phyloP scores from a whole-genome alignment of 1,284 basidiomycete species.

The Termitomyces sp. region DNA sequence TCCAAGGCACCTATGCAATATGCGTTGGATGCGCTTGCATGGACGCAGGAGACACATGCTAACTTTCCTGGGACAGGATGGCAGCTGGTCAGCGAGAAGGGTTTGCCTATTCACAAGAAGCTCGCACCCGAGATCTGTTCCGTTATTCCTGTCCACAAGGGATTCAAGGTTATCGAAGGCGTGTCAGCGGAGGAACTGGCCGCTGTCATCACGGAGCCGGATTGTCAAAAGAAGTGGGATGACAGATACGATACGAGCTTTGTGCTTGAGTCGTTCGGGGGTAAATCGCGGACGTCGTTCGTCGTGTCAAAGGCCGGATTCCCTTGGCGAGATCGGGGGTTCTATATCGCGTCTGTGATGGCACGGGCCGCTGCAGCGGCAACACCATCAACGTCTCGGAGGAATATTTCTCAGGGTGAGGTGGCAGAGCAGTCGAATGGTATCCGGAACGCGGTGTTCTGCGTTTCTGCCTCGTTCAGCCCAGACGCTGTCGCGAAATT shows the following conservation, averaged over 20 bases:
- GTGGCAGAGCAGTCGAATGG: constrained; percentile 34
- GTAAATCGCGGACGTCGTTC: constrained; percentile 69
- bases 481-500: constrained; percentile 57
- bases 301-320: constrained; percentile 73
- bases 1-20: constrained; percentile 69
- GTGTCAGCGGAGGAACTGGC: constrained; percentile 91
- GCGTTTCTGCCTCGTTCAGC: constrained; percentile 74
- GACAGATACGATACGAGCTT: constrained; percentile 70
- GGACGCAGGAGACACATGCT: constrained; percentile 71
- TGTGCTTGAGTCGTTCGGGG: constrained; percentile 78
- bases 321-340: constrained; percentile 87
- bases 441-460: constrained; percentile 60
- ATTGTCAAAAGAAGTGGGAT: constrained; percentile 81
- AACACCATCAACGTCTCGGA: constrained; percentile 31
- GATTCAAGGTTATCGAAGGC: constrained; percentile 91
- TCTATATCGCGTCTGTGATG: constrained; percentile 74
- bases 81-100: constrained; percentile 79
- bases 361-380: constrained; percentile 54
- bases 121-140: constrained; percentile 75
- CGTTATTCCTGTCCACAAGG: constrained; percentile 81
- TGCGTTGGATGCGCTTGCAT: constrained; percentile 75
- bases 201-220: constrained; percentile 64
- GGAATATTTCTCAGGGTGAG: constrained; percentile 28
- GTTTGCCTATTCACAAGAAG: constrained; percentile 75
- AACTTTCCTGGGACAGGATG: constrained; percentile 69